These are phyloP conservation scores for Alternaria ethzedia DNA, from an alignment of 2,329 filamentous ascomycete genomes.

Conservation along the genomic window DNA sequence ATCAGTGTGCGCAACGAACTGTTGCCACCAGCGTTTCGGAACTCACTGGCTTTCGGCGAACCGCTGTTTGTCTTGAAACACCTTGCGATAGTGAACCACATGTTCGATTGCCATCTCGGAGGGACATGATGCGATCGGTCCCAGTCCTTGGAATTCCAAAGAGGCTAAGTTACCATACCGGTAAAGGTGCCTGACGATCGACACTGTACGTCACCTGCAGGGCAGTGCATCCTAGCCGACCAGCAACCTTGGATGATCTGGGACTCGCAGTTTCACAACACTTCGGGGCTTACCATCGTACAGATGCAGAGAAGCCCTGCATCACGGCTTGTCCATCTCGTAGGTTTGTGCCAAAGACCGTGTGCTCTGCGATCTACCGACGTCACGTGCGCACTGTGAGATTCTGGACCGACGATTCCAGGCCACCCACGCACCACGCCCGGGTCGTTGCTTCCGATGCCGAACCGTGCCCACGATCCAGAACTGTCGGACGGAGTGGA, in stretches of 20 bases:
- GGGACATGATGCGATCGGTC: neutral
- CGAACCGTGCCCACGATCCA: neutral
- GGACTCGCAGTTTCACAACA: neutral
- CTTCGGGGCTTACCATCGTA: neutral
- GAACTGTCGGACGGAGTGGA: neutral
- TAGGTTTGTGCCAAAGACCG: neutral
- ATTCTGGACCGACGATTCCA: neutral
- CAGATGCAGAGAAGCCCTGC: neutral
- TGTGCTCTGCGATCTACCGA: neutral
- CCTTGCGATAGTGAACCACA: neutral
- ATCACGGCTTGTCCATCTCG: neutral
- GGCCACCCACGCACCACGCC: neutral
- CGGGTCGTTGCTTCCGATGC: neutral
- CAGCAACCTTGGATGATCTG: neutral
- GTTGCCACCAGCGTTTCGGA: slow-evolving; percentile 10
- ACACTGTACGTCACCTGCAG: neutral
- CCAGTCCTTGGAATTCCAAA: neutral
- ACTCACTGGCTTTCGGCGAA: neutral
- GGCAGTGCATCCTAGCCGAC: neutral
- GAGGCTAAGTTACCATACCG: neutral
- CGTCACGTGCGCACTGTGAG: neutral
- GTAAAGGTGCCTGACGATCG: neutral
- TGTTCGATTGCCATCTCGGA: neutral
- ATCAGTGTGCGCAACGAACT: neutral
- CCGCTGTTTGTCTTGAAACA: neutral